Evolutionary conservation across 1,284 basidiomycete species (phyloP).

Genomic region (Ustilago xerochloae): DNA sequence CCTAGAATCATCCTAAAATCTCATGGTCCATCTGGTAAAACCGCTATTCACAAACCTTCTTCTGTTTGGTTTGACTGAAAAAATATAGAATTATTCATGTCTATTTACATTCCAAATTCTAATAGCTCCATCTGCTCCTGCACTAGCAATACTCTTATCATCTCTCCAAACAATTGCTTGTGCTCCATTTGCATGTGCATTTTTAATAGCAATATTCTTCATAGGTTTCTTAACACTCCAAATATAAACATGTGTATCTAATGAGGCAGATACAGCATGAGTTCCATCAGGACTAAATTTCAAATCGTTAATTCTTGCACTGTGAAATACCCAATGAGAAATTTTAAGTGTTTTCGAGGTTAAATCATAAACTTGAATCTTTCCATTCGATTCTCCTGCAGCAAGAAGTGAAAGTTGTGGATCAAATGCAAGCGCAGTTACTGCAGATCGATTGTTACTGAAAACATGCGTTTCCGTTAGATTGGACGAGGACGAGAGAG

Average conservation of each 20-base stretch:
- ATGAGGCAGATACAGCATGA: constrained; percentile 74
- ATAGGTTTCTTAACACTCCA: constrained; percentile 83
- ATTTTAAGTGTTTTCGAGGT: constrained; percentile 61
- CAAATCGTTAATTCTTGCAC: constrained; percentile 82
- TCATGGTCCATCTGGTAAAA: constrained; percentile 21
- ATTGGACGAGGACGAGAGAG: constrained; percentile 4
- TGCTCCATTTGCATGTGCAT: constrained; percentile 68
- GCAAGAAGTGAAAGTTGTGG: constrained; percentile 80
- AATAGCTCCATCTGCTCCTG: constrained; percentile 80
- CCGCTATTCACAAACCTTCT: constrained; percentile 10
- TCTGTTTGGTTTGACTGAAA: constrained; percentile 22
- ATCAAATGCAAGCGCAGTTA: constrained; percentile 84
- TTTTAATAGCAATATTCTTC: constrained; percentile 82
- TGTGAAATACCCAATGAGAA: constrained; percentile 83
- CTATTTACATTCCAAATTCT: constrained; percentile 28
- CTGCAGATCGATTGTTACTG: constrained; percentile 72
- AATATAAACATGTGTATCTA: constrained; percentile 88
- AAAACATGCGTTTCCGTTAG: constrained; percentile 69
- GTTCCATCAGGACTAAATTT: constrained; percentile 80
- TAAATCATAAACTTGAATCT: constrained; percentile 81
- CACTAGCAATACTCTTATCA: constrained; percentile 75
- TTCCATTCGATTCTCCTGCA: constrained; percentile 77
- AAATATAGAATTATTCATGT: constrained; percentile 1
- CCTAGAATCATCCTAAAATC: constrained; percentile 14
- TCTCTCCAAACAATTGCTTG: constrained; percentile 83